These are phyloP conservation scores for Colletotrichum costaricense DNA, from an alignment of 2,329 filamentous ascomycete species.

Conservation along the genomic window DNA sequence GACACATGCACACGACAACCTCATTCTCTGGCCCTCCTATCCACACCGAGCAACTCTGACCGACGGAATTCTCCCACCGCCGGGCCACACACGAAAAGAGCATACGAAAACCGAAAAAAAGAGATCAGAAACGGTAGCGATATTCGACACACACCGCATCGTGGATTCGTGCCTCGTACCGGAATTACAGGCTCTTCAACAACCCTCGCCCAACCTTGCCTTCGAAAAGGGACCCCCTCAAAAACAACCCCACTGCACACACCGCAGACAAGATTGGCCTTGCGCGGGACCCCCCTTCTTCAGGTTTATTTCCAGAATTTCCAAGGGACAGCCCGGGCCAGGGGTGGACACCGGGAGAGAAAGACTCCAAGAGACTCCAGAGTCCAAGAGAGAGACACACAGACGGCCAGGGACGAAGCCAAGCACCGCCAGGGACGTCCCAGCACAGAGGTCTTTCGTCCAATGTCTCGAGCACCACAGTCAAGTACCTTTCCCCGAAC, in stretches of 20 bases:
- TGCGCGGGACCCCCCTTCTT: not conserved
- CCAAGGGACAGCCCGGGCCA: not conserved
- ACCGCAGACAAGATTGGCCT: slow-evolving; percentile 21
- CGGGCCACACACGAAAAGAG: not conserved
- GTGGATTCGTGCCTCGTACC: slow-evolving; percentile 16
- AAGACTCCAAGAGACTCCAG: not conserved
- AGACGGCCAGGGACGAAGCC: not conserved
- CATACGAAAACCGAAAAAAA: not conserved
- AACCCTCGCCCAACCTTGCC: not conserved
- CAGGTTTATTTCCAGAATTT: slow-evolving; percentile 10
- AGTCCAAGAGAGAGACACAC: no score
- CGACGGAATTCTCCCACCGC: not conserved
- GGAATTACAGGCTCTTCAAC: slow-evolving; percentile 22
- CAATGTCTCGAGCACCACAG: slow-evolving; percentile 17
- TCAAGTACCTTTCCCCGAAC: slow-evolving; percentile 3
- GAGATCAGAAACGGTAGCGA: not conserved
- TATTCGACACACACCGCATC: slow-evolving; percentile 16
- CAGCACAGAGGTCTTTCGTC: slow-evolving; percentile 12
- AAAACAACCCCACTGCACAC: slow-evolving; percentile 12
- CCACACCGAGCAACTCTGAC: not conserved
- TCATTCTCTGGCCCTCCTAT: not conserved
- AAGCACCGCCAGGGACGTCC: slow-evolving; percentile 10
- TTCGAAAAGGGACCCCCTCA: not conserved
- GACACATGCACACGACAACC: not conserved
- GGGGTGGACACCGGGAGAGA: not conserved